Conservation (phyloP, 805 yeast genomes). For the Maudiozyma bulderi region DNA sequence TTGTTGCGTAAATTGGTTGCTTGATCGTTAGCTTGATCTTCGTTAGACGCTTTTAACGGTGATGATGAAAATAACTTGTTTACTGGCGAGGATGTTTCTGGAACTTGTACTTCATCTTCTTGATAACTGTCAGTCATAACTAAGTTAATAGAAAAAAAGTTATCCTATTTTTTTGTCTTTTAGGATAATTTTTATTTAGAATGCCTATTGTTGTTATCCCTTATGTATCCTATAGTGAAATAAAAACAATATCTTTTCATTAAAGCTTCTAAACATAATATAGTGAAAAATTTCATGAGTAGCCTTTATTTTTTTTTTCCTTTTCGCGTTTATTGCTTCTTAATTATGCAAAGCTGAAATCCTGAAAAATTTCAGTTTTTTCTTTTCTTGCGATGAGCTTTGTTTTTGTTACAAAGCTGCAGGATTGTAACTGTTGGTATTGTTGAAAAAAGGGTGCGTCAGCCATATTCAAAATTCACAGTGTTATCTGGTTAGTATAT, state of each 20-base stretch:
- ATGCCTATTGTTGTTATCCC: no score
- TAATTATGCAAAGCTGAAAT: no score
- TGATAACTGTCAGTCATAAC: constrained; percentile 1
- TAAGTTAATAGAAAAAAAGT: not conserved
- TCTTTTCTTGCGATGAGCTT: not conserved
- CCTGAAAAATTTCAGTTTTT: not conserved
- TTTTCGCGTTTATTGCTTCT: no score
- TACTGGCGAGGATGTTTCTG: constrained; percentile 38
- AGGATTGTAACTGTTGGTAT: not conserved
- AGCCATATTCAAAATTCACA: not conserved
- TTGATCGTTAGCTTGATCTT: not conserved
- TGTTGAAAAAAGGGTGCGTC: not conserved
- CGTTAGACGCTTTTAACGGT: constrained; percentile 14
- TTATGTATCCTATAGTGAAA: no score
- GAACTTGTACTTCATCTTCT: constrained; percentile 37
- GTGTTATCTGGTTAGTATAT: no score
- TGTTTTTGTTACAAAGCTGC: not conserved
- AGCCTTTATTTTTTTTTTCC: no score
- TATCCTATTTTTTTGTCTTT: no score
- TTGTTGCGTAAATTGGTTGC: constrained; percentile 30
- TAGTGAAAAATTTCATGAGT: no score
- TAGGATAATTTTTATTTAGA: no score
- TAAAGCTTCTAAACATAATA: no score
- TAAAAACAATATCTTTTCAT: no score
- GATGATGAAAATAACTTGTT: constrained; percentile 20